Base-by-base conservation (phyloP, 83 land plant genomes). In the Picea engelmannii region DNA sequence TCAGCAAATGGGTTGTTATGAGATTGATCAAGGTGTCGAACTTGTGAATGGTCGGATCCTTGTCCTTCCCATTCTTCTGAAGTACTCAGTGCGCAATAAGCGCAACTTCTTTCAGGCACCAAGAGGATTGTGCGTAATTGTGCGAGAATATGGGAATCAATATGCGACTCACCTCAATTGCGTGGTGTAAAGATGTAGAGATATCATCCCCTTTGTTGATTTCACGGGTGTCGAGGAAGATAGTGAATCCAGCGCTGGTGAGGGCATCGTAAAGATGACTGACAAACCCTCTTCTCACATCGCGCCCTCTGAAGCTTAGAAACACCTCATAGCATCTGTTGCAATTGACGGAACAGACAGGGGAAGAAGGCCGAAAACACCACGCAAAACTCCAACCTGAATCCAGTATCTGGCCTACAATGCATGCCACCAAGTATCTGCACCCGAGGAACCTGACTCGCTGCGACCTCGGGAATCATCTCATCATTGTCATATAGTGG, bases 251-350 rank as follows among this genome's bases (percentile, higher is more conserved):
- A 35, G 73, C 73, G 6, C 20, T 4, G 10, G 73, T 68, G 38
- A 38, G 73, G 25, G 73, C 38, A 16, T 38, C 17, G 42, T 68
- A 13, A 1, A 69, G 27, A 69, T 69, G 74, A 69, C 38, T 47
- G 5, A 69, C 74, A 16, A 69, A 38, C 35, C 74, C 74, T 69
- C 15, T 69, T n/a, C n/a, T 38, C 17, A 69, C 18, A 2, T 69
- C 47, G 35, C 47, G 21, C n/a, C 74, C 74, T 38, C 74, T 69
- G 74, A 69, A 69, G 16, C 74, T 69, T 47, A 69, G 21, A 38
- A 69, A 69, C 5, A 38, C 47, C 15, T 69, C 7, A 27, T 27
- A 27, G 42, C 38, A 38, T 69, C 20, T 17, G 1, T 47, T 6
- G 10, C 8, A 47, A 9, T 0, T 47, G 49, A 6, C 1, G 35